Base-by-base conservation (phyloP, 805 yeast genomes). In the Kregervanrija pseudodelftensis region DNA sequence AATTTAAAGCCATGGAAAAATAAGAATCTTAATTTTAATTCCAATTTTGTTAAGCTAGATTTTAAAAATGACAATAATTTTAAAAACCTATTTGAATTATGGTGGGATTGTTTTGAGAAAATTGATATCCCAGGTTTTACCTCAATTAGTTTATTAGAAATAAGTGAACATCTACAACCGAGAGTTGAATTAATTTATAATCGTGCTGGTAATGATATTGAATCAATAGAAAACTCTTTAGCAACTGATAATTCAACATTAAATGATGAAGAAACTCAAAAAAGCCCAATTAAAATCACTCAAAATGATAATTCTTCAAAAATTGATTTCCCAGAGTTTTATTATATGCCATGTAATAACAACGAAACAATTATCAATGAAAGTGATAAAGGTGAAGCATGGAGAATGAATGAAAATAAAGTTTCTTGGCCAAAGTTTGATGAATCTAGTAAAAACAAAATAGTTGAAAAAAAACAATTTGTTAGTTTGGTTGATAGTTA, bases 1-100 rank as follows among this genome's bases (percentile, higher is more conserved):
- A 65, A 73, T 3, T 77, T 85, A 81, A 67, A 61, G 37, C 67
- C 67, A 5, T 63, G 67, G 67, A 53, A 43, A 10, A 46, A 45
- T 28, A 33, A 49, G 15, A 16, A 44, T 22, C 38, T 41, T 5
- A 40, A 44, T 11, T 39, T 33, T 22, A 50, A 51, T 39, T 22
- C 42, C 3, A 37, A 36, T 3, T 45, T 48, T 30, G 37, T 49
- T 32, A 52, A 46, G 41, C 37, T 55, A 13, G 39, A 48, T 28
- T 39, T 60, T 31, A 30, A 34, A 14, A 34, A 40, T n/a, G 28
- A 47, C 22, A 49, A 46, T 15, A 46, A 51, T 16, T 39, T 45
- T 1, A 46, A 51, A 15, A 55, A 56, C 36, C 50, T 61, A 11
- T 56, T 52, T 45, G 45, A 50, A 32, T 30, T 52, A 31, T 65